phyloP scores from a whole-genome alignment of 2,329 filamentous ascomycete genomes.

The Calonectria pteridis region DNA sequence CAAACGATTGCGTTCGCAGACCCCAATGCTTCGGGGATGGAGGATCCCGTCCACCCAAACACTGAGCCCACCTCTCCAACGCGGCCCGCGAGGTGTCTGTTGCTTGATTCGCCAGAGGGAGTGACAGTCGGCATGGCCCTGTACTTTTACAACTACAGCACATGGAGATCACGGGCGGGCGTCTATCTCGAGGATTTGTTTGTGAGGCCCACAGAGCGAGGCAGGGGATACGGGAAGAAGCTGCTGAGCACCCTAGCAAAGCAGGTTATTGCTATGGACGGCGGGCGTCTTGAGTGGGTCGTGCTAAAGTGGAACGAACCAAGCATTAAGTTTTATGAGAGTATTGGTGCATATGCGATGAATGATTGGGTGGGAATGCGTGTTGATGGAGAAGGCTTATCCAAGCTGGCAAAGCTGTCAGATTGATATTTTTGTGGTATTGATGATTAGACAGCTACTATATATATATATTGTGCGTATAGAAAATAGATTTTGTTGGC shows the following conservation, averaged over 20 bases:
- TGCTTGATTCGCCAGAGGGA: conserved; percentile 68
- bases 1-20: conserved; percentile 83
- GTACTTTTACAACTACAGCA: conserved; percentile 97
- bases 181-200: conserved; percentile 97
- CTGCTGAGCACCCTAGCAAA: conserved; percentile 83
- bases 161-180: conserved; percentile 88
- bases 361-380: conserved; percentile 82
- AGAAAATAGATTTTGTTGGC: neutral
- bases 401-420: conserved; percentile 66
- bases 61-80: conserved; percentile 67
- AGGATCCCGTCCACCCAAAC: conserved; percentile 47
- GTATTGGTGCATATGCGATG: conserved; percentile 75
- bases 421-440: conserved; percentile 40
- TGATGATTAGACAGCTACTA: neutral
- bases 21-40: conserved; percentile 52
- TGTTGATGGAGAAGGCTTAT: conserved; percentile 75
- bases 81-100: conserved; percentile 80
- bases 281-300: conserved; percentile 87
- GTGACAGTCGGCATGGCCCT: conserved; percentile 81
- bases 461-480: neutral
- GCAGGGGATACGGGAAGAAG: conserved; percentile 82
- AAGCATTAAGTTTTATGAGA: conserved; percentile 87
- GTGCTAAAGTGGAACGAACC: conserved; percentile 95
- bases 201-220: conserved; percentile 77
- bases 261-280: conserved; percentile 79